Evolutionary conservation across 2,329 filamentous ascomycete genomes (phyloP).

Genomic region (Bretziella fagacearum): DNA sequence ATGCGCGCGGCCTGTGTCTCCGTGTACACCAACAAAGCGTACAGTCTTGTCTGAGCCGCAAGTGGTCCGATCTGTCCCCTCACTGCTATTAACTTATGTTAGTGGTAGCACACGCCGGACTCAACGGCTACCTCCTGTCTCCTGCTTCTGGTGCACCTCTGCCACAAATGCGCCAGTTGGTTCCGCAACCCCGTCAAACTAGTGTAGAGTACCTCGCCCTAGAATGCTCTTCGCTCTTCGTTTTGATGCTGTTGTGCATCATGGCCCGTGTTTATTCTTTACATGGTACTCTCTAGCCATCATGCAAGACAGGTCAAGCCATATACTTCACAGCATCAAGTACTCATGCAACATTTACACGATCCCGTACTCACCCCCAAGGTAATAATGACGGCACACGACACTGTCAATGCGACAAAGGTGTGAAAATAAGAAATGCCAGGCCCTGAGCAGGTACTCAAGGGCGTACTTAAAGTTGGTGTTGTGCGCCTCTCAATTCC

Average conservation of each 20-base stretch:
- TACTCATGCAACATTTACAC: not conserved
- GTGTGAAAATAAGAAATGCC: not conserved
- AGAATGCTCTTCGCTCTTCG: not conserved
- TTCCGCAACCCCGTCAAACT: not conserved
- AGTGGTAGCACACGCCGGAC: not conserved
- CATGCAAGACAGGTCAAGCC: not conserved
- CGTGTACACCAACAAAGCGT: not conserved
- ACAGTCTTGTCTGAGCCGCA: not conserved
- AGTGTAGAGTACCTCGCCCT: not conserved
- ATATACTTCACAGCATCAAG: not conserved
- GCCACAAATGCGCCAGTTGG: not conserved
- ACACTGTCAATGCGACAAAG: not conserved
- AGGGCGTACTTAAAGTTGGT: not conserved
- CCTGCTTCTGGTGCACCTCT: not conserved
- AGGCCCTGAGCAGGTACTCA: not conserved
- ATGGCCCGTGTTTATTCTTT: not conserved
- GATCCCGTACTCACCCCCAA: constrained; percentile 3
- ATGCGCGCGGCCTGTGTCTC: not conserved
- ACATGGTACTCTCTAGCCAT: not conserved
- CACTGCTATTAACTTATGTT: not conserved
- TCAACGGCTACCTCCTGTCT: not conserved
- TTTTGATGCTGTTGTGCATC: not conserved
- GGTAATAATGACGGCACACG: not conserved
- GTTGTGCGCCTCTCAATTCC: not conserved
- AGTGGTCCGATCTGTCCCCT: not conserved